A percentile compares a stretch with the other conserved stretches of the same genome.
These are phyloP conservation scores for Epichloe uncinata DNA, from an alignment of 2,329 filamentous ascomycete genomes.

Conservation along the genomic window DNA sequence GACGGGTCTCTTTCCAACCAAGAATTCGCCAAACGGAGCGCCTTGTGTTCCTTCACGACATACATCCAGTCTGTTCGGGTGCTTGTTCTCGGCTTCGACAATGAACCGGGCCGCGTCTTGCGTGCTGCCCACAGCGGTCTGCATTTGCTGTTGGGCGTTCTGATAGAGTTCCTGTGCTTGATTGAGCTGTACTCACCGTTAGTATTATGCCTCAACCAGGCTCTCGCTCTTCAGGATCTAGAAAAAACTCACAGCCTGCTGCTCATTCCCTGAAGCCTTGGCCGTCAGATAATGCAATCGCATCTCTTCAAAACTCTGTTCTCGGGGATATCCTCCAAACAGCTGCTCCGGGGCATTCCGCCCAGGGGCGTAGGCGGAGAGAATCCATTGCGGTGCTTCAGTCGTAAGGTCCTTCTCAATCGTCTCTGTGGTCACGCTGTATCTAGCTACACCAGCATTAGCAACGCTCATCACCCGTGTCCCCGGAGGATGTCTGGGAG, in stretches of 20 bases:
- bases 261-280: conserved; percentile 44
- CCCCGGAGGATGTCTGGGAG: neutral
- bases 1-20: conserved; percentile 22
- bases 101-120: conserved; percentile 62
- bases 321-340: conserved; percentile 64
- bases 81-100: conserved; percentile 49
- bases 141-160: conserved; percentile 57
- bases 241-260: conserved; percentile 33
- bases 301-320: conserved; percentile 83
- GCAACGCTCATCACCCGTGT: neutral
- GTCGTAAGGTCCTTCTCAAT: conserved; percentile 55
- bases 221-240: neutral
- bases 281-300: conserved; percentile 57
- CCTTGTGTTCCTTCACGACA: conserved; percentile 34
- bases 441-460: conserved; percentile 18
- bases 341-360: conserved; percentile 66
- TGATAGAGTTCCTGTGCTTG: conserved; percentile 48
- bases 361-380: conserved; percentile 75
- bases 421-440: conserved; percentile 40
- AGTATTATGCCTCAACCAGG: conserved; percentile 1
- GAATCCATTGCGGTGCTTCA: conserved; percentile 69
- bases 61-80: conserved; percentile 62
- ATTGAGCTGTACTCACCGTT: conserved; percentile 31
- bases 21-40: conserved; percentile 32
- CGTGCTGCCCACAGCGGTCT: conserved; percentile 53